Conservation (phyloP, 2,329 filamentous ascomycete species). For the Boeremia exigua region DNA sequence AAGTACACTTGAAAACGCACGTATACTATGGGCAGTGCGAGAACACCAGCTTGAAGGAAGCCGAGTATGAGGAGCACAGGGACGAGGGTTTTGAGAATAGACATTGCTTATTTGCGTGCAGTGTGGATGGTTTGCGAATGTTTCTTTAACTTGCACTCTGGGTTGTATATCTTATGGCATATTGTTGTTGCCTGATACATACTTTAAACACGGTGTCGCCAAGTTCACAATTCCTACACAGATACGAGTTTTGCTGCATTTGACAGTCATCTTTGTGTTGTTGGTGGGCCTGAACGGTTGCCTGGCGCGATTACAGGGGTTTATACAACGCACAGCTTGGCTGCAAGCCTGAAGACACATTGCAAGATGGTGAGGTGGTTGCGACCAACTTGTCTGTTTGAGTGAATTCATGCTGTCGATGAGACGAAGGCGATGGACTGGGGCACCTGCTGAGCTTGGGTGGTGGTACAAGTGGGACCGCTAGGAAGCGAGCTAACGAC, state of each 20-base stretch:
- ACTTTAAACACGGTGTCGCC: background rate
- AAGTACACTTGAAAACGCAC: background rate
- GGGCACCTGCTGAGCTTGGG: too few relatives aligned
- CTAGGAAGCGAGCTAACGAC: too few relatives aligned
- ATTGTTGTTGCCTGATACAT: background rate
- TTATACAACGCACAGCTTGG: background rate
- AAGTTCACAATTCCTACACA: background rate
- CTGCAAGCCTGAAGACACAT: background rate
- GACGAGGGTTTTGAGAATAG: background rate
- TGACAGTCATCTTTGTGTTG: background rate
- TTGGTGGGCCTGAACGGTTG: constrained; percentile 8
- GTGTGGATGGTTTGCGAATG: background rate
- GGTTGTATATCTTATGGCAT: background rate
- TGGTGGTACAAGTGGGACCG: too few relatives aligned
- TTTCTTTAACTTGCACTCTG: background rate
- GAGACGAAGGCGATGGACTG: too few relatives aligned
- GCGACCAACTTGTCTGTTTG: background rate
- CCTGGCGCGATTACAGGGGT: constrained; percentile 1
- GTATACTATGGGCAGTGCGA: constrained; percentile 2
- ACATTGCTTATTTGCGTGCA: background rate
- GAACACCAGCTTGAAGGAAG: background rate
- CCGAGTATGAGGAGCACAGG: background rate
- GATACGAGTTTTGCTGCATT: background rate
- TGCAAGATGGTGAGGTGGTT: background rate
- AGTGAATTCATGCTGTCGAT: background rate